Evolutionary conservation across 441 rosid species (phyloP), one percentile per base, ranked within the genome.

Genomic region (Rhodomyrtus psidioides): DNA sequence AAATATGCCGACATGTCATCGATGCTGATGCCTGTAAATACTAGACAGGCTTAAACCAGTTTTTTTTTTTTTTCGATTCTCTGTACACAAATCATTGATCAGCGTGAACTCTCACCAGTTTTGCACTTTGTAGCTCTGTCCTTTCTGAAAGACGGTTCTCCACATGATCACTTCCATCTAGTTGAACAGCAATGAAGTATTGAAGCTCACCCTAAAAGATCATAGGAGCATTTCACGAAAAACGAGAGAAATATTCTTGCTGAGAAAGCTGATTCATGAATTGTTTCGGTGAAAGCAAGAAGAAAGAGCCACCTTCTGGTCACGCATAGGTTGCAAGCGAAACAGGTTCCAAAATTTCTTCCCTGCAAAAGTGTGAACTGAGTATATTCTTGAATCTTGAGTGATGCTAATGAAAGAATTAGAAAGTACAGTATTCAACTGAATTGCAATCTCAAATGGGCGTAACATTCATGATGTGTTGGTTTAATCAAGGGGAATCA

Each of bases 241-340:
- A 30, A 53, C 46, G 83, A 83, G 42, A 81, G 49, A 83, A 42
- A 24, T n/a, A 56, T n/a, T 56, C 34, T n/a, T 74, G 53, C 49
- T 13, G 59, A 82, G 87, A 84, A 24, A 54, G 49, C 51, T 58
- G 26, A 49, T 14, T 53, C 70, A 76, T 5, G 83, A 86, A 75
- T 30, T 74, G 55, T 82, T 75, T 30, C 58, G 88, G 84, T 82
- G 76, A 51, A 46, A 26, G 76, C 84, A 87, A 53, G 81, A 83
- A 21, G 53, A 84, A 74, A 24, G 24, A 76, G 83, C 60, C 4
- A 95, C 99, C 98, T 93, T 95, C 39, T 96, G 98, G 90, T 97
- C 99, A 87, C 97, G 96, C 99, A 97, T 96, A 27, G 99, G 98
- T 88, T 97, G 99, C n/a, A n/a, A n/a, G n/a, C n/a, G n/a, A n/a